Percentiles rank a stretch among this genome's conserved stretches.
Evolutionary conservation across 2,329 filamentous ascomycete genomes (phyloP).

Genomic region (Colletotrichum tropicale): DNA sequence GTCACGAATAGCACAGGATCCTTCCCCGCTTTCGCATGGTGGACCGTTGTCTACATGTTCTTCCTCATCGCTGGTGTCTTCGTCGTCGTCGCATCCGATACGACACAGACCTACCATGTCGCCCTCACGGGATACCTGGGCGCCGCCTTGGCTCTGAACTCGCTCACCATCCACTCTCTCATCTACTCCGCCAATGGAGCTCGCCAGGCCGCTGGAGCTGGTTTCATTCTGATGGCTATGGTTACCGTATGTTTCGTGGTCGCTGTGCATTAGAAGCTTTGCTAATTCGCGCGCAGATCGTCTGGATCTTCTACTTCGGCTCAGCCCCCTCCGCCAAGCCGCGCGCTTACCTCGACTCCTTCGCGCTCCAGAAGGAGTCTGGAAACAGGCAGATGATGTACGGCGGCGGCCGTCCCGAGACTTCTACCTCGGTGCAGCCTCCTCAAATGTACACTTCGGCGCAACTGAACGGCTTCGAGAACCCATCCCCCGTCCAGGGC

Average conservation of each 20-base stretch:
- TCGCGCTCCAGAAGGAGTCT: constrained; percentile 88
- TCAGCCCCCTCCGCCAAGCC: constrained; percentile 86
- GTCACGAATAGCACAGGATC: constrained; percentile 32
- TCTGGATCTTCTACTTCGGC: constrained; percentile 99
- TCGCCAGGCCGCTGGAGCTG: constrained; percentile 86
- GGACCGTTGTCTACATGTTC: constrained; percentile 84
- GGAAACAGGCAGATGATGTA: constrained; percentile 74
- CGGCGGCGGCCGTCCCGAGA: constrained; percentile 81
- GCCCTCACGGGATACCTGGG: constrained; percentile 88
- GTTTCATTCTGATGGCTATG: constrained; percentile 93
- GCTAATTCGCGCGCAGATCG: constrained; percentile 62
- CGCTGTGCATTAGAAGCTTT: not conserved
- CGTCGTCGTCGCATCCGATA: constrained; percentile 83
- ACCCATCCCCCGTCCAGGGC: constrained; percentile 82
- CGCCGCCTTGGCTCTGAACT: constrained; percentile 82
- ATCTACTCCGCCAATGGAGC: constrained; percentile 78
- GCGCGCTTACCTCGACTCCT: constrained; percentile 92
- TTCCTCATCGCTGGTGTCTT: constrained; percentile 82
- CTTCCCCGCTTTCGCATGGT: constrained; percentile 93
- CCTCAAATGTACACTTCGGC: constrained; percentile 98
- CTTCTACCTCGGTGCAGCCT: constrained; percentile 75
- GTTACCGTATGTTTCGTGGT: constrained; percentile 70
- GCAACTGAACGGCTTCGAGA: constrained; percentile 95
- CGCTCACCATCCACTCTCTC: constrained; percentile 83
- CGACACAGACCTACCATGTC: constrained; percentile 87